Evolutionary conservation across 345 rosid species (phyloP).

Genomic region (Acer negundo): DNA sequence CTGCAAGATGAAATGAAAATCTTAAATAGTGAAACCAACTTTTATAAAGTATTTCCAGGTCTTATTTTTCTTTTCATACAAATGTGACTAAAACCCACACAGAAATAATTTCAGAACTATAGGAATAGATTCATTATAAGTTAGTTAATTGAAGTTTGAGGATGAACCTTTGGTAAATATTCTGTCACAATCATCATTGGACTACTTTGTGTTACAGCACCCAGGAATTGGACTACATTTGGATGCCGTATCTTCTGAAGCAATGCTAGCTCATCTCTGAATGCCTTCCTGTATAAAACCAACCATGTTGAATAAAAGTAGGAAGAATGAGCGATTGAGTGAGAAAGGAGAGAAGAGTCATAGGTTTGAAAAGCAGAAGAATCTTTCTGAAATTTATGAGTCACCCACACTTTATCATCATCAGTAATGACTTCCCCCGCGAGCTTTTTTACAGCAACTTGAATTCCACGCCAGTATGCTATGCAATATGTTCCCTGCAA

Average conservation of each 20-base stretch:
- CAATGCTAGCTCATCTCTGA: slow-evolving; percentile 89
- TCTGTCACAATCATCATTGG: slow-evolving; percentile 99
- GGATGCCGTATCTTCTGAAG: slow-evolving; percentile 96
- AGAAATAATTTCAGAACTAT: not conserved
- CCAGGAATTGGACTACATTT: slow-evolving; percentile 93
- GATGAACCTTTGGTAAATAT: slow-evolving; percentile 75
- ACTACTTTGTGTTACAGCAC: slow-evolving; percentile 94
- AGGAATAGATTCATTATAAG: not conserved
- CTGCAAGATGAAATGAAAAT: slow-evolving; percentile 36
- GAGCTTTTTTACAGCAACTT: slow-evolving; percentile 89
- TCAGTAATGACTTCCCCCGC: slow-evolving; percentile 69
- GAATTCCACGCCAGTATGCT: slow-evolving; percentile 93
- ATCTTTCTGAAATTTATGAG: slow-evolving; percentile 1
- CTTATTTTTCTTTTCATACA: slow-evolving; percentile 2
- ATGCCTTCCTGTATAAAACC: slow-evolving; percentile 58
- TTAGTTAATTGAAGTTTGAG: slow-evolving; percentile 11
- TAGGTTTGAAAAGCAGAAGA: not conserved
- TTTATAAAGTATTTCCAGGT: not conserved
- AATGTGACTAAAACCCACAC: not conserved
- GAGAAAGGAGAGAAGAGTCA: not conserved
- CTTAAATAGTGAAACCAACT: not conserved
- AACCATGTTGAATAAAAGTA: slow-evolving; percentile 11
- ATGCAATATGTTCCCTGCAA: slow-evolving; percentile 77
- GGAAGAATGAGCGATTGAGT: not conserved
- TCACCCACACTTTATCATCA: slow-evolving; percentile 84